Evolutionary conservation across 2,329 filamentous ascomycete genomes (phyloP).

Genomic region (Dothideomycetidae sp.): DNA sequence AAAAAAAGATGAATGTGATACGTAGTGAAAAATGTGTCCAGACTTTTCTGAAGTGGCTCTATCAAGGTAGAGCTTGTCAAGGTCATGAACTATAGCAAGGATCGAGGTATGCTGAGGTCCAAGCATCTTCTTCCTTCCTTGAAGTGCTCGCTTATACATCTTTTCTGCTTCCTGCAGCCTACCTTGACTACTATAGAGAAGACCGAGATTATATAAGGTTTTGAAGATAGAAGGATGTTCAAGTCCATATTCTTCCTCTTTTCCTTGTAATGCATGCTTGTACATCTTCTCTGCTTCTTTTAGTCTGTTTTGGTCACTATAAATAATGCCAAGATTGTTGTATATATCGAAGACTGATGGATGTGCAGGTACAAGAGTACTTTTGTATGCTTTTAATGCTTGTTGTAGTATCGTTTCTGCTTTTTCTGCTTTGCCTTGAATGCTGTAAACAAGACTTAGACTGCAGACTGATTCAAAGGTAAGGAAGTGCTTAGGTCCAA

Average conservation of each 20-base stretch:
- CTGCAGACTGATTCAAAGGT: constrained; percentile 13
- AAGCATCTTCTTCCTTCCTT: constrained; percentile 8
- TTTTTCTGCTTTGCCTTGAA: too few relatives aligned
- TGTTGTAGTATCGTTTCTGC: too few relatives aligned
- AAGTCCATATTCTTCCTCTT: constrained; percentile 9
- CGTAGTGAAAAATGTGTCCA: too few relatives aligned
- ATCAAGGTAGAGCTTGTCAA: constrained; percentile 8
- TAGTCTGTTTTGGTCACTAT: constrained; percentile 10
- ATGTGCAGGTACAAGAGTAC: too few relatives aligned
- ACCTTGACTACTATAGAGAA: constrained; percentile 5
- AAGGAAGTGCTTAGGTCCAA: too few relatives aligned
- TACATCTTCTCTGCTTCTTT: constrained; percentile 12
- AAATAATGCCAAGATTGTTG: too few relatives aligned
- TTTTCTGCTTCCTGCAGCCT: constrained; percentile 11
- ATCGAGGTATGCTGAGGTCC: constrained; percentile 11
- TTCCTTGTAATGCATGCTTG: constrained; percentile 10
- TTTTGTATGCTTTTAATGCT: too few relatives aligned
- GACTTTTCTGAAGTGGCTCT: too few relatives aligned
- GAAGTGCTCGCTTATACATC: constrained; percentile 10
- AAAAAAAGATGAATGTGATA: too few relatives aligned
- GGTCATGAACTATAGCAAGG: constrained; percentile 11
- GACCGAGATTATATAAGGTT: constrained; percentile 8
- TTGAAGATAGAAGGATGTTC: constrained; percentile 10
- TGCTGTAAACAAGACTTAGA: too few relatives aligned
- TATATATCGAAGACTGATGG: too few relatives aligned